Conservation (phyloP, 805 yeast species). For the Teunomyces pallodes region DNA sequence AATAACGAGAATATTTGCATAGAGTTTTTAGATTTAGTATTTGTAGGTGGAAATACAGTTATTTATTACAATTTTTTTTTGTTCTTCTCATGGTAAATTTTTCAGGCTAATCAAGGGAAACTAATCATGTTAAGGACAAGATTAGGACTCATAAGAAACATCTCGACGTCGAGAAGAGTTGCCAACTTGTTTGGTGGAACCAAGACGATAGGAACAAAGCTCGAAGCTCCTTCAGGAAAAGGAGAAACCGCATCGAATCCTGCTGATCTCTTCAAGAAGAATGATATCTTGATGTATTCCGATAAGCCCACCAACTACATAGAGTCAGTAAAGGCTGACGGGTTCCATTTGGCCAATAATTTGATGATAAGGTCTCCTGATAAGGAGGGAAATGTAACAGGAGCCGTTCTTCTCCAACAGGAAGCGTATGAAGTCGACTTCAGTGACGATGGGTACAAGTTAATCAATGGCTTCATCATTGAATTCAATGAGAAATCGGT, state of each 20-base stretch:
- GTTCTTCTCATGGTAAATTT: neutral
- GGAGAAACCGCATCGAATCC: slow-evolving; percentile 41
- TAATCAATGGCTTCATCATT: slow-evolving; percentile 50
- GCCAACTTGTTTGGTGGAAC: slow-evolving; percentile 30
- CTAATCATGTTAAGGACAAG: neutral
- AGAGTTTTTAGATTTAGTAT: neutral
- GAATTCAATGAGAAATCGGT: slow-evolving; percentile 44
- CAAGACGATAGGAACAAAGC: slow-evolving; percentile 13
- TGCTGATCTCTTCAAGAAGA: slow-evolving; percentile 41
- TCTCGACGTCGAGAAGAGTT: neutral
- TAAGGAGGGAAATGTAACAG: slow-evolving; percentile 37
- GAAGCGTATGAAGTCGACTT: slow-evolving; percentile 64
- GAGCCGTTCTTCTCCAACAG: slow-evolving; percentile 49
- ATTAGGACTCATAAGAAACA: neutral
- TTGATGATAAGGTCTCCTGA: slow-evolving; percentile 45
- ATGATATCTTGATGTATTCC: slow-evolving; percentile 42
- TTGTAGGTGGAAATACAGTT: too few relatives aligned
- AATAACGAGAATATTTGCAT: neutral
- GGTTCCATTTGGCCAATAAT: slow-evolving; percentile 58
- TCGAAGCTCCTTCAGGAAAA: slow-evolving; percentile 34
- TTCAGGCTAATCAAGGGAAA: neutral
- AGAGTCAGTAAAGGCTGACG: slow-evolving; percentile 47
- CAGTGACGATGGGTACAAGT: slow-evolving; percentile 42
- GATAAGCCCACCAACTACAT: slow-evolving; percentile 43
- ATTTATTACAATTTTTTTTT: neutral